Conservation (phyloP, 495 filamentous ascomycete genomes). For the Corynascus novoguineensis region DNA sequence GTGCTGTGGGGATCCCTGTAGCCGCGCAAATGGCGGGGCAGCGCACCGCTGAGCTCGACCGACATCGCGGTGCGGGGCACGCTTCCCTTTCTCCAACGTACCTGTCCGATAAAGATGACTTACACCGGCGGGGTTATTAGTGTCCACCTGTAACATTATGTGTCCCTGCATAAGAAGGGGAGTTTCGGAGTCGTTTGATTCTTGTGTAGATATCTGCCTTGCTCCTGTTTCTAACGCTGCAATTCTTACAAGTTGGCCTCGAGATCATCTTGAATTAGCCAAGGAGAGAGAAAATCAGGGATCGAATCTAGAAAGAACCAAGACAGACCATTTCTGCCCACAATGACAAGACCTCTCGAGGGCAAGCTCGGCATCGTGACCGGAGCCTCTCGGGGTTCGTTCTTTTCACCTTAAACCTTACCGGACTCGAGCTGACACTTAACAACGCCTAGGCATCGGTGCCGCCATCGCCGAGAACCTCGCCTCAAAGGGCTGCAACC, state of each 20-base stretch:
- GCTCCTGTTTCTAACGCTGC: background rate
- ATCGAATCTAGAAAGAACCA: no score
- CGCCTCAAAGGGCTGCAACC: conserved; percentile 62
- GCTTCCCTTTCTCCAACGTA: conserved; percentile 11
- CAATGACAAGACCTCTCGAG: conserved; percentile 43
- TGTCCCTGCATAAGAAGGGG: conserved; percentile 10
- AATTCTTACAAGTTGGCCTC: background rate
- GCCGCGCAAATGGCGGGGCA: conserved; percentile 35
- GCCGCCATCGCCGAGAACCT: conserved; percentile 77
- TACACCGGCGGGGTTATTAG: conserved; percentile 1
- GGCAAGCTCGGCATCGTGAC: conserved; percentile 73
- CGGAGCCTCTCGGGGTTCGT: conserved; percentile 66
- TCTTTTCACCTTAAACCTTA: background rate
- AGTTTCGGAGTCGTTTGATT: background rate
- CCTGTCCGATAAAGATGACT: background rate
- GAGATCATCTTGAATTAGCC: background rate
- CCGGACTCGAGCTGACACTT: conserved; percentile 1
- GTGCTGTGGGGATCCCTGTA: conserved; percentile 15
- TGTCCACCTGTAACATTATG: conserved; percentile 3
- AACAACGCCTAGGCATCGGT: conserved; percentile 64
- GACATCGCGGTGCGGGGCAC: conserved; percentile 14
- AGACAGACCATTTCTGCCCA: background rate
- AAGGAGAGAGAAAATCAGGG: no score
- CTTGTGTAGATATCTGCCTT: background rate
- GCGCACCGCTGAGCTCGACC: conserved; percentile 4